These are phyloP conservation scores for Talaromyces sp. DNA, from an alignment of 2,329 filamentous ascomycete species.

Conservation along the genomic window DNA sequence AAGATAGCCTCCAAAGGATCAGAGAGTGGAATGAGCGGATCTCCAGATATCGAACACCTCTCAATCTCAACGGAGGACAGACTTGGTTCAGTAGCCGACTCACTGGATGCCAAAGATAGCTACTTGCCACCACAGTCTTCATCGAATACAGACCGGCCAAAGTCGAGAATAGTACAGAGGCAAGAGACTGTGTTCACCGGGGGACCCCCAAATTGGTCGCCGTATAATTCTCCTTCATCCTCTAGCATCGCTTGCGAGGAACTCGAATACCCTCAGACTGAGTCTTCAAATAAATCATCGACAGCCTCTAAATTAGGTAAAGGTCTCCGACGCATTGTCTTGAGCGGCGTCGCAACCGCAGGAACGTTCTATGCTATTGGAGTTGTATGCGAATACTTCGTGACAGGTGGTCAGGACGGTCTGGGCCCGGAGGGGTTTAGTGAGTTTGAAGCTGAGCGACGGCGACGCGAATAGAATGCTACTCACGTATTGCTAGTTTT, in stretches of 20 bases:
- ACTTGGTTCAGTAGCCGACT: neutral
- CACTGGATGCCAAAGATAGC: neutral
- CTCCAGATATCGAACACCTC: neutral
- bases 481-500: neutral
- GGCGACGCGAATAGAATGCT: conserved; percentile 20
- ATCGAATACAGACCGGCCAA: neutral
- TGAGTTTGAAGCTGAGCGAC: conserved; percentile 36
- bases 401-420: conserved; percentile 40
- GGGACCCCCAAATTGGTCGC: conserved; percentile 28
- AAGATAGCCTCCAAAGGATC: neutral
- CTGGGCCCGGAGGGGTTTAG: conserved; percentile 39
- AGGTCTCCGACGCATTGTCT: conserved; percentile 32
- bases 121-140: neutral
- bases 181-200: conserved; percentile 23
- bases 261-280: neutral
- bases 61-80: neutral
- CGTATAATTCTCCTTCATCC: conserved; percentile 20
- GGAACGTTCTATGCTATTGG: conserved; percentile 42
- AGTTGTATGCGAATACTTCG: conserved; percentile 41
- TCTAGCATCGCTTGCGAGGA: neutral
- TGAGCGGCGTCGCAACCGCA: conserved; percentile 35
- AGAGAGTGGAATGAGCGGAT: neutral
- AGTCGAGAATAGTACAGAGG: conserved; percentile 25
- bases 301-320: conserved; percentile 20
- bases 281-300: conserved; percentile 5